Evolutionary conservation across 2,329 filamentous ascomycete genomes (phyloP).

Genomic region (Lasiodiplodia gonubiensis): DNA sequence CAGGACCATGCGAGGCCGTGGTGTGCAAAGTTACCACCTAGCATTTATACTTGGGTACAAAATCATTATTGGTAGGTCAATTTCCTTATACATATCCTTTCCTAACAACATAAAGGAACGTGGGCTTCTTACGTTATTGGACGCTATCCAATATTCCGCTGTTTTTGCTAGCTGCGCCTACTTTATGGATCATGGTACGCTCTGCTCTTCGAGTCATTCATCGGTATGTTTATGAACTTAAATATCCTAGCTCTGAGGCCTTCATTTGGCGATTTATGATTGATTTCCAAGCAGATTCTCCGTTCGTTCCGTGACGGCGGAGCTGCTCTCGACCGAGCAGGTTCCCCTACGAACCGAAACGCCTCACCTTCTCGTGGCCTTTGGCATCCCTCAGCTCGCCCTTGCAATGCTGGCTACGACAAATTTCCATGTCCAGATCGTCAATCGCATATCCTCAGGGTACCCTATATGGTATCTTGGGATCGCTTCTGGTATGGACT

Average conservation of each 20-base stretch:
- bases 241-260: neutral
- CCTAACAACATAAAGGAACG: slow-evolving; percentile 65
- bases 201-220: slow-evolving; percentile 17
- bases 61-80: slow-evolving; percentile 79
- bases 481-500: slow-evolving; percentile 58
- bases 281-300: slow-evolving; percentile 6
- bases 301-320: neutral
- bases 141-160: slow-evolving; percentile 82
- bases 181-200: slow-evolving; percentile 68
- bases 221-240: slow-evolving; percentile 9
- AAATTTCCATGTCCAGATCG: slow-evolving; percentile 91
- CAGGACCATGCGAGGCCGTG: slow-evolving; percentile 61
- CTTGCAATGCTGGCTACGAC: slow-evolving; percentile 75
- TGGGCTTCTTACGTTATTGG: slow-evolving; percentile 91
- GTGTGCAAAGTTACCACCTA: slow-evolving; percentile 76
- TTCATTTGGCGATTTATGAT: neutral
- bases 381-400: slow-evolving; percentile 75
- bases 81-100: neutral
- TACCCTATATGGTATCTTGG: slow-evolving; percentile 91
- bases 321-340: neutral
- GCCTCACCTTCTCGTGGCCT: slow-evolving; percentile 17
- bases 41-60: slow-evolving; percentile 92
- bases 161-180: slow-evolving; percentile 81
- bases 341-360: neutral
- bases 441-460: slow-evolving; percentile 84